Conservation (phyloP, 345 rosid species). For the Salix brachista region DNA sequence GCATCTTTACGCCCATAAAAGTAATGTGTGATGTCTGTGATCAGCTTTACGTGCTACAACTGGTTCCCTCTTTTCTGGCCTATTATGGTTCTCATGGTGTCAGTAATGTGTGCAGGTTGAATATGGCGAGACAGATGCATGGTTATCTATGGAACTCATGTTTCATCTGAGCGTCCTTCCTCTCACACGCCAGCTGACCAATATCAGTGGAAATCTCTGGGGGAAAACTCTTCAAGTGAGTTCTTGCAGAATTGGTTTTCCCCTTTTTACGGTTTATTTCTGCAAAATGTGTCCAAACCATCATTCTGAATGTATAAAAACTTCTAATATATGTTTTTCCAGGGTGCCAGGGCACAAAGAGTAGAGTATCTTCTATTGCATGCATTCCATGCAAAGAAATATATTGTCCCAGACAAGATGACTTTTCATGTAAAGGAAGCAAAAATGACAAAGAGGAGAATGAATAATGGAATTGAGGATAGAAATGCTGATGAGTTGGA, state of each 20-base stretch:
- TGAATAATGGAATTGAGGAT: slow-evolving; percentile 42
- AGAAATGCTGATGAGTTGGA: slow-evolving; percentile 45
- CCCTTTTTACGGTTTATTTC: not conserved
- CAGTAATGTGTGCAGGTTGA: slow-evolving; percentile 61
- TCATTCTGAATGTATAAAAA: not conserved
- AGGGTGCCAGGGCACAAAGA: slow-evolving; percentile 99
- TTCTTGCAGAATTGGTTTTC: not conserved
- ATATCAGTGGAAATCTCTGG: slow-evolving; percentile 99
- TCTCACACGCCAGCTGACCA: slow-evolving; percentile 94
- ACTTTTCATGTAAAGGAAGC: slow-evolving; percentile 51
- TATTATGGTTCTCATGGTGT: slow-evolving; percentile 19
- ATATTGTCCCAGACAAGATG: slow-evolving; percentile 86
- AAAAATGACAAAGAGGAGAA: slow-evolving; percentile 53
- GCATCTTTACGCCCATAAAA: not conserved
- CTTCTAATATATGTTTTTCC: slow-evolving; percentile 16
- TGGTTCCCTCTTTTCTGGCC: not conserved
- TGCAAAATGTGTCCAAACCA: slow-evolving; percentile 1
- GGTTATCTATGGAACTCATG: slow-evolving; percentile 99
- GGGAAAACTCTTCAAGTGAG: slow-evolving; percentile 94
- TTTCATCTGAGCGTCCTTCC: slow-evolving; percentile 95
- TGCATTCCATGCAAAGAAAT: slow-evolving; percentile 86
- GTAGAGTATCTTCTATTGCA: slow-evolving; percentile 89
- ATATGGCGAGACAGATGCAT: slow-evolving; percentile 94
- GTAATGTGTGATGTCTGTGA: not conserved
- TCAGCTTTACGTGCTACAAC: not conserved